Percentiles rank a stretch among this genome's conserved stretches.
phyloP scores from a whole-genome alignment of 306 rosid genomes.

The Acacia acuminata region DNA sequence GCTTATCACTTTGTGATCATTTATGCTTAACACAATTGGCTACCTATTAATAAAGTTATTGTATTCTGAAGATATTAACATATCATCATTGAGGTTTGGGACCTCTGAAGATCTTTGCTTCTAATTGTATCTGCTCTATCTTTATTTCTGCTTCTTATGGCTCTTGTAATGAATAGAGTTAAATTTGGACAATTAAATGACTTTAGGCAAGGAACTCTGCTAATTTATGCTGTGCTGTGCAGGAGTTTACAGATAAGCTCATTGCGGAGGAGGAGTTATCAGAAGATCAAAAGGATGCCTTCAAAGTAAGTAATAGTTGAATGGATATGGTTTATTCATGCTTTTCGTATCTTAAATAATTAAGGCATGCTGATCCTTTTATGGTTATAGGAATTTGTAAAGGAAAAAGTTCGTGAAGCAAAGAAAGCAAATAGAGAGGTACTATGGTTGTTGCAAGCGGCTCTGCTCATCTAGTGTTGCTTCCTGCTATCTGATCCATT shows the following conservation, averaged over 20 bases:
- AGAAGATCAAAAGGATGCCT: conserved; percentile 60
- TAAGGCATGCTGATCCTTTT: background rate
- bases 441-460: conserved; percentile 2
- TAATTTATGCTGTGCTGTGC: conserved; percentile 20
- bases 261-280: conserved; percentile 60
- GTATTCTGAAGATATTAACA: conserved; percentile 1
- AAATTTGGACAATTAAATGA: background rate
- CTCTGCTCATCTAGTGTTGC: background rate
- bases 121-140: background rate
- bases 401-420: conserved; percentile 71
- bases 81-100: background rate
- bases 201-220: background rate
- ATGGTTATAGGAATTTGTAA: conserved; percentile 61
- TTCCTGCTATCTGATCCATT: conserved; percentile 2
- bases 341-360: background rate
- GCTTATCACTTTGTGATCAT: background rate
- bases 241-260: conserved; percentile 72
- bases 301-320: conserved; percentile 48
- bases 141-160: background rate
- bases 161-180: background rate
- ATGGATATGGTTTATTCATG: background rate
- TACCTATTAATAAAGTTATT: conserved; percentile 11
- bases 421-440: conserved; percentile 73
- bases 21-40: background rate
- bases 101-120: background rate